Evolutionary conservation across 192 early-diverging fungal species (phyloP).

Genomic region (Podochytrium sp.): DNA sequence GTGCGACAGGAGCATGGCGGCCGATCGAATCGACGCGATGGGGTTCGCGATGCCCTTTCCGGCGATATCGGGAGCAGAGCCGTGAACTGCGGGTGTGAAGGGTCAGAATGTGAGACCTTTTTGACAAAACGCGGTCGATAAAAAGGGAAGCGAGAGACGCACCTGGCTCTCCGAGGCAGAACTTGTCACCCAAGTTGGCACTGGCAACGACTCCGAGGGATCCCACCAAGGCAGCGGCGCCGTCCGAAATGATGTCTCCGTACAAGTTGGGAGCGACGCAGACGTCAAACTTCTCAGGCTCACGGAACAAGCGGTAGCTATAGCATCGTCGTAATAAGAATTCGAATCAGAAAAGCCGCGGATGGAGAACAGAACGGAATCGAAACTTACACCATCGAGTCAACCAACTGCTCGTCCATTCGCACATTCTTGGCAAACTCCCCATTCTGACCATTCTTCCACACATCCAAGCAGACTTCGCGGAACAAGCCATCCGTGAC

Average conservation of each 20-base stretch:
- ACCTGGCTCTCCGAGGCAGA: conserved; percentile 95
- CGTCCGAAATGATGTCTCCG: conserved; percentile 97
- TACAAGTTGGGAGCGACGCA: conserved; percentile 97
- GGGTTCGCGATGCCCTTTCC: conserved; percentile 97
- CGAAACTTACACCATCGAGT: conserved; percentile 92
- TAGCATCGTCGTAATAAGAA: neutral
- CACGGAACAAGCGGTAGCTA: conserved; percentile 93
- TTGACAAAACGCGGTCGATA: neutral
- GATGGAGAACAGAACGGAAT: neutral
- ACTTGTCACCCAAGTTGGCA: conserved; percentile 94
- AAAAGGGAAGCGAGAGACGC: neutral
- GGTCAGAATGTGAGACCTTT: neutral
- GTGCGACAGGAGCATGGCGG: conserved; percentile 89
- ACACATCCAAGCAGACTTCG: conserved; percentile 72
- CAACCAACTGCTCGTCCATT: conserved; percentile 96
- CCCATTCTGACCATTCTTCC: conserved; percentile 67
- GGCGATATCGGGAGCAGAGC: conserved; percentile 97
- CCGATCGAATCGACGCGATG: conserved; percentile 92
- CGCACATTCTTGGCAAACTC: conserved; percentile 64
- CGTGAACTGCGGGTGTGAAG: conserved; percentile 79
- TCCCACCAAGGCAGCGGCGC: conserved; percentile 94
- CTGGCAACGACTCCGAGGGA: conserved; percentile 93
- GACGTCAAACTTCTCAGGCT: conserved; percentile 94
- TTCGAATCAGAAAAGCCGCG: neutral
- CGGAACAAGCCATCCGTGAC: conserved; percentile 97